Evolutionary conservation across 2,329 filamentous ascomycete species (phyloP).

Genomic region (Blumeriella jaapii): DNA sequence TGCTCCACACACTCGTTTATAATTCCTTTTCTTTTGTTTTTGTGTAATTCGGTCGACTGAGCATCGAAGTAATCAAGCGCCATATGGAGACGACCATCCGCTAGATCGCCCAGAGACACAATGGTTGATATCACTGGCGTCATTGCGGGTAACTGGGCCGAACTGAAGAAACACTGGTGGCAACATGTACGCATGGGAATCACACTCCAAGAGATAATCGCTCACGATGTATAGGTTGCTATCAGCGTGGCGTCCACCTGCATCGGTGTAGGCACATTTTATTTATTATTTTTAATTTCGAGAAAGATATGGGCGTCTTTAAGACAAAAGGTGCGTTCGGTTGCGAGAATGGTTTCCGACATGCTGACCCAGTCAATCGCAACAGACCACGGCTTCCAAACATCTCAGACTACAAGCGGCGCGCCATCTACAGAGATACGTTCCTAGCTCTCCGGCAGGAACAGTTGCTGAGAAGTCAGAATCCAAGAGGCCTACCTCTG

Average conservation of each 20-base stretch:
- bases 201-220: not conserved
- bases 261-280: conserved; percentile 17
- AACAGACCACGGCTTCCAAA: not conserved
- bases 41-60: not conserved
- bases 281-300: conserved; percentile 24
- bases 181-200: conserved; percentile 28
- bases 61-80: not conserved
- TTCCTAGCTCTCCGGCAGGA: conserved; percentile 1
- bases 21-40: too few relatives aligned
- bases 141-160: conserved; percentile 26
- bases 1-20: too few relatives aligned
- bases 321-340: conserved; percentile 2
- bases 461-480: conserved; percentile 5
- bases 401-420: not conserved
- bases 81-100: conserved; percentile 1
- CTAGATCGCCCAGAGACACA: not conserved
- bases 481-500: conserved; percentile 14
- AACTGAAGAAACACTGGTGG: conserved; percentile 32
- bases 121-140: conserved; percentile 13
- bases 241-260: conserved; percentile 27
- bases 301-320: conserved; percentile 19
- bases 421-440: conserved; percentile 11
- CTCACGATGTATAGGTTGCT: conserved; percentile 23
- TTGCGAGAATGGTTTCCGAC: too few relatives aligned
- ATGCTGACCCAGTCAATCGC: too few relatives aligned